Percentiles rank a stretch among this genome's conserved stretches.
Conservation (phyloP, 1,284 basidiomycete species). For the Tylopilus orsonianus region DNA sequence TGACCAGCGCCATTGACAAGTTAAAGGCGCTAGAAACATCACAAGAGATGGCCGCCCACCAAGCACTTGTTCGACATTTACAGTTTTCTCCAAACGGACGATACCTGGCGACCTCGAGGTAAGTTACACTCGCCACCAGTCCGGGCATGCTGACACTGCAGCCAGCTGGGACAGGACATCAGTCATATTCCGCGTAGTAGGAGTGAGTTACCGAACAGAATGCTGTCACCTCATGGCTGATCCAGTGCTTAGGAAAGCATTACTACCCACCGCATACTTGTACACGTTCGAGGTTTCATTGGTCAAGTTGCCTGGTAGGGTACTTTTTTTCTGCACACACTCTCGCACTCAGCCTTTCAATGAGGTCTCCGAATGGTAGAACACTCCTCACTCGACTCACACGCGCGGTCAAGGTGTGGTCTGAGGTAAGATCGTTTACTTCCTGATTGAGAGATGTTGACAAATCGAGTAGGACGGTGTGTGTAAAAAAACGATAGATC, state of each 20-base stretch:
- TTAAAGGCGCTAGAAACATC: slow-evolving; percentile 54
- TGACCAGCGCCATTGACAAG: slow-evolving; percentile 57
- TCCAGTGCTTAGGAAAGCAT: slow-evolving; percentile 48
- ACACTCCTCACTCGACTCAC: slow-evolving; percentile 65
- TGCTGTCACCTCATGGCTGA: slow-evolving; percentile 16
- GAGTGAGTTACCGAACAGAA: slow-evolving; percentile 40
- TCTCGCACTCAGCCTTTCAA: slow-evolving; percentile 9
- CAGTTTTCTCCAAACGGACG: slow-evolving; percentile 43
- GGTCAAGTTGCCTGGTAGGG: slow-evolving; percentile 74
- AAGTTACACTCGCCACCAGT: background rate
- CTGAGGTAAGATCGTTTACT: slow-evolving; percentile 47
- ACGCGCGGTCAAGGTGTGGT: slow-evolving; percentile 77
- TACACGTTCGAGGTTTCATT: slow-evolving; percentile 73
- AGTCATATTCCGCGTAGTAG: slow-evolving; percentile 70
- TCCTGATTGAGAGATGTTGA: slow-evolving; percentile 11
- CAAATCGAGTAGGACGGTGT: slow-evolving; percentile 57
- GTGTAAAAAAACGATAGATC: slow-evolving; percentile 69
- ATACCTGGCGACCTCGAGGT: slow-evolving; percentile 40
- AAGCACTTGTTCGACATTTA: slow-evolving; percentile 39
- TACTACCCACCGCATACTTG: slow-evolving; percentile 60
- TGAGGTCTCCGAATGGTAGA: slow-evolving; percentile 67
- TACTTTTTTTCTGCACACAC: slow-evolving; percentile 1
- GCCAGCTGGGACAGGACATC: slow-evolving; percentile 76
- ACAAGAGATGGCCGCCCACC: slow-evolving; percentile 45
- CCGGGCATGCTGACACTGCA: slow-evolving; percentile 9